Percentiles rank a stretch among this genome's conserved stretches.
These are phyloP conservation scores for Pisolithus marmoratus DNA, from an alignment of 768 basidiomycete species.

Conservation along the genomic window DNA sequence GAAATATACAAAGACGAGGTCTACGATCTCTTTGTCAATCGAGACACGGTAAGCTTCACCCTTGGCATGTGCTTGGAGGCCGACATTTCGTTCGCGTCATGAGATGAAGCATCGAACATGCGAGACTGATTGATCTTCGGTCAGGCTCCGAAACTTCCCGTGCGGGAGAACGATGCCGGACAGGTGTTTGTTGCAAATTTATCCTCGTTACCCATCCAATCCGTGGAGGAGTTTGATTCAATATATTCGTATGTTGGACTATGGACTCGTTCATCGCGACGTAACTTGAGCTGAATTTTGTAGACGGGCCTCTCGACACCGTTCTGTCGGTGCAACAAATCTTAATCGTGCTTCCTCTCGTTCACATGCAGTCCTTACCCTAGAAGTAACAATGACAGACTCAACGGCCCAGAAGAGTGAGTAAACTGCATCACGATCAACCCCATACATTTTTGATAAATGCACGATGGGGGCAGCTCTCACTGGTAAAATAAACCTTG, in stretches of 20 bases:
- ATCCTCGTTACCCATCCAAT: slow-evolving; percentile 31
- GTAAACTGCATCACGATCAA: slow-evolving; percentile 11
- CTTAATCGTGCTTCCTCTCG: slow-evolving; percentile 82
- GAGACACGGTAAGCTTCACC: slow-evolving; percentile 50
- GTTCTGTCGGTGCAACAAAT: slow-evolving; percentile 82
- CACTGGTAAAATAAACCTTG: slow-evolving; percentile 76
- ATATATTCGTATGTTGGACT: slow-evolving; percentile 40
- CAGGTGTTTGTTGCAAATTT: slow-evolving; percentile 54
- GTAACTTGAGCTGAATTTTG: not conserved
- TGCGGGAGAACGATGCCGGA: slow-evolving; percentile 47
- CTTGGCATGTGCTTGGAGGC: not conserved
- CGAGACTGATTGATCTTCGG: not conserved
- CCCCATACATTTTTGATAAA: not conserved
- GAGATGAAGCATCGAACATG: not conserved
- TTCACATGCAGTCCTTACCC: slow-evolving; percentile 81
- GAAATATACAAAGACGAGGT: slow-evolving; percentile 92
- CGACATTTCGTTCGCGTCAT: not conserved
- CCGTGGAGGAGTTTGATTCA: slow-evolving; percentile 41
- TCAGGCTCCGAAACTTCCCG: slow-evolving; percentile 49
- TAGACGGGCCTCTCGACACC: slow-evolving; percentile 69
- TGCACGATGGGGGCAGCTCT: slow-evolving; percentile 38
- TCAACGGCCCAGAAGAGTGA: slow-evolving; percentile 48
- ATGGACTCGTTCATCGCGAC: not conserved
- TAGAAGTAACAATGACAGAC: slow-evolving; percentile 59
- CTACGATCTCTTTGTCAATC: slow-evolving; percentile 74